phyloP scores from a whole-genome alignment of 768 basidiomycete genomes.

The Ephemerocybe angulata region DNA sequence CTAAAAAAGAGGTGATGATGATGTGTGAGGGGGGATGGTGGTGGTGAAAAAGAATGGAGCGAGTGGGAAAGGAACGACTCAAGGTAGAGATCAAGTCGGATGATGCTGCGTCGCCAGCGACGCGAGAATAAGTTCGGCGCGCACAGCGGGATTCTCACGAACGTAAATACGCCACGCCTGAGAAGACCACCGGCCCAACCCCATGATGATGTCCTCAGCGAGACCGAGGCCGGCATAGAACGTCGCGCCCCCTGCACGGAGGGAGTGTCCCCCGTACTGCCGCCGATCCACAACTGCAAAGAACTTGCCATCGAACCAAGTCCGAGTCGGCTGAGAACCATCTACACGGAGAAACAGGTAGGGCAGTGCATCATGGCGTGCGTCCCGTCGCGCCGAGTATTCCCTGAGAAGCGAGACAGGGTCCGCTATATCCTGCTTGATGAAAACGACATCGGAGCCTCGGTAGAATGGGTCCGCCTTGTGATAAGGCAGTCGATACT shows the following conservation, averaged over 20 bases:
- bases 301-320: constrained; percentile 19
- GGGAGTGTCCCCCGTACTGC: constrained; percentile 22
- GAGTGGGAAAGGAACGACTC: not conserved
- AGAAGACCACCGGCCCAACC: constrained; percentile 22
- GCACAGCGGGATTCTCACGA: constrained; percentile 17
- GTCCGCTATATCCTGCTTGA: constrained; percentile 16
- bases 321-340: constrained; percentile 17
- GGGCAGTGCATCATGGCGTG: constrained; percentile 6
- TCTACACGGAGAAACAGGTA: constrained; percentile 19
- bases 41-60: constrained; percentile 14
- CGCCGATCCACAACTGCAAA: constrained; percentile 13
- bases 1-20: too few species aligned
- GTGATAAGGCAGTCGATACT: constrained; percentile 28
- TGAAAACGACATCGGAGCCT: constrained; percentile 21
- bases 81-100: not conserved
- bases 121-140: constrained; percentile 13
- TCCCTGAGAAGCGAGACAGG: constrained; percentile 13
- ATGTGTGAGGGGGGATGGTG: constrained; percentile 18
- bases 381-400: constrained; percentile 14
- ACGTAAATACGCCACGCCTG: constrained; percentile 23
- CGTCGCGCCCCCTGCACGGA: constrained; percentile 22
- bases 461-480: constrained; percentile 26
- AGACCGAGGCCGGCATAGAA: constrained; percentile 22
- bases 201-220: constrained; percentile 19
- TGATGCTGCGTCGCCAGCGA: not conserved